Base-by-base conservation (phyloP, 345 rosid genomes). In the Moricandia arvensis region DNA sequence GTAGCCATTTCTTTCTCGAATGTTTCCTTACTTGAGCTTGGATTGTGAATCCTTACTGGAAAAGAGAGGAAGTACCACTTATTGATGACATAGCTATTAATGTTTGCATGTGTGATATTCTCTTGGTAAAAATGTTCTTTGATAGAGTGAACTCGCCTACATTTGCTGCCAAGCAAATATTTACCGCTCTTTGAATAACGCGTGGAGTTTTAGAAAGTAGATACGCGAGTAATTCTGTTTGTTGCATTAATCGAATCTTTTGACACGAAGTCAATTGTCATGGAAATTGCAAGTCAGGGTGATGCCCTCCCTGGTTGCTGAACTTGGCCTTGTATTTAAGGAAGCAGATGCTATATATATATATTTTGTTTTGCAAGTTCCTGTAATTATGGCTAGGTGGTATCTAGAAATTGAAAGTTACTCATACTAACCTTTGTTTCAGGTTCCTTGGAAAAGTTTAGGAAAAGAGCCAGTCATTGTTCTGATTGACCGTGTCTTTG, bases 381-480 rank as follows among this genome's bases (percentile, higher is more conserved):
- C 6, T 47, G 15, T 43, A 54, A 1, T 37, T 43, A 69, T 70
- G 64, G 60, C 49, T 70, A 59, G 26, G 62, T 27, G 35, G 71
- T 15, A 64, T 54, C 15, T 55, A 4, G 34, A 51, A 13, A 8
- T 35, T 66, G 49, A 65, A 47, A 66, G 33, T 38, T 54, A 26
- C 69, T 72, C 7, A n/a, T 47, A 41, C 15, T n/a, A 61, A 49
- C 69, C 13, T 68, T 53, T 61, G 31, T 83, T 71, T 64, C 67
- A 94, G 99, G 99, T 95, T 81, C 99, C 98, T 4, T 95, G 99
- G 99, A 92, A 95, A 85, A 85, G 99, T 79, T 79, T 95, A 65
- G 99, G 97, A 49, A 92, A 92, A 82, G 97, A 95, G 81, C 96
- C 99, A 18, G 99, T 95, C 13, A 86, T 95, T 80, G 97, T 92